Base-by-base conservation (phyloP, 2,329 filamentous ascomycete genomes). In the Aureobasidium leucospermi region DNA sequence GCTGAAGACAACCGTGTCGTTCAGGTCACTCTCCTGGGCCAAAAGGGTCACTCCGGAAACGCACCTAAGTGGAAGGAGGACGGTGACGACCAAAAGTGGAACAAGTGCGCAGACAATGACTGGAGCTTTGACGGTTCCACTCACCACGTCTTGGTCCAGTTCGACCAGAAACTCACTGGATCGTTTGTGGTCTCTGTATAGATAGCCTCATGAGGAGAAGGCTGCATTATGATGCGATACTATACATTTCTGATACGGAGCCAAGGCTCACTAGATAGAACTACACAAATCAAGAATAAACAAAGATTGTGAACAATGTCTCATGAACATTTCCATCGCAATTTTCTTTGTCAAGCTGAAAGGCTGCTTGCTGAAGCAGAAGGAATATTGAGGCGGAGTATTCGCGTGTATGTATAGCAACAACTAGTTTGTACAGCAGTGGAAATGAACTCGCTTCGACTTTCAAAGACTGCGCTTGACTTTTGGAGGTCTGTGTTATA, bases 1-100 rank as follows among this genome's bases (percentile, higher is more conserved):
- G 32, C 56, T 34, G 4, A 52, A 15, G 48, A 52, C 23, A 52
- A 52, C 34, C 32, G 48, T n/a, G 48, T 52, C n/a, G 48, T 52
- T 6, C 34, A 29, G 13, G 48, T 52, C 15, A 52, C 48, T 38
- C 36, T 52, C 28, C 48, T 52, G 15, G 48, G 48, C 6, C 48
- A 52, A 34, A 41, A 28, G 16, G 32, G 23, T 2, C 48, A 52
- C 19, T 52, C 36, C n/a, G 48, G 48, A 9, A 7, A 29, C 11
- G n/a, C 48, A 31, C 48, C 48, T 4, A 16, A 41, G 19, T 52
- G 48, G 48, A 52, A 52, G 48, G 7, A 52, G 13, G 48, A 52
- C n/a, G 48, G 34, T 4, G 48, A 29, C 15, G 34, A 29, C 19
- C 34, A 52, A 2, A 28, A 36, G 11, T 52, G 48, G 48, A 39